Conservation (phyloP, 1,284 basidiomycete genomes). For the Pyrrhoderma noxium region DNA sequence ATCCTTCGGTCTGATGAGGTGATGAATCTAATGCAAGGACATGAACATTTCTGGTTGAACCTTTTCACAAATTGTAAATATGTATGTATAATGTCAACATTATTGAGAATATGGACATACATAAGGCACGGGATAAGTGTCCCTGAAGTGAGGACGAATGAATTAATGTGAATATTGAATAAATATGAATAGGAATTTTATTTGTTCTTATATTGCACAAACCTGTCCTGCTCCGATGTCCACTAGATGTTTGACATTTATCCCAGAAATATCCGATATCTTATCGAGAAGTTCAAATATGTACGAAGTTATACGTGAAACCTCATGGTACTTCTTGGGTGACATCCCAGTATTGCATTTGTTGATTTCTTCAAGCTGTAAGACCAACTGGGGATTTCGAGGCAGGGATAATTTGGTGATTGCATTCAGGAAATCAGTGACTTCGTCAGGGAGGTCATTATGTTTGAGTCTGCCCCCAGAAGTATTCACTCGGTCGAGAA, state of each 20-base stretch:
- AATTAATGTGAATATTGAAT: slow-evolving; percentile 2
- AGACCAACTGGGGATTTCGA: neutral
- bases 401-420: slow-evolving; percentile 5
- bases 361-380: no score
- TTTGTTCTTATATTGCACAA: slow-evolving; percentile 22
- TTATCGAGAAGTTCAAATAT: slow-evolving; percentile 26
- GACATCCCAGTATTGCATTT: slow-evolving; percentile 34
- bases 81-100: slow-evolving; percentile 21
- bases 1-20: slow-evolving; percentile 37
- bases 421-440: neutral
- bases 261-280: slow-evolving; percentile 15
- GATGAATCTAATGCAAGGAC: slow-evolving; percentile 48
- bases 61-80: slow-evolving; percentile 22
- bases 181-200: slow-evolving; percentile 4
- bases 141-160: neutral
- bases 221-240: slow-evolving; percentile 52
- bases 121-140: slow-evolving; percentile 9
- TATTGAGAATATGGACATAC: slow-evolving; percentile 4
- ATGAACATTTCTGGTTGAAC: slow-evolving; percentile 27
- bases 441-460: neutral
- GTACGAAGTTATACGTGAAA: slow-evolving; percentile 38
- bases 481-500: neutral
- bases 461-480: neutral
- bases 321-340: slow-evolving; percentile 50
- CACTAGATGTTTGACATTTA: slow-evolving; percentile 31